Evolutionary conservation across 192 early-diverging fungal species (phyloP), one percentile per base, ranked within the genome.

Genomic region (Backusella luteola): DNA sequence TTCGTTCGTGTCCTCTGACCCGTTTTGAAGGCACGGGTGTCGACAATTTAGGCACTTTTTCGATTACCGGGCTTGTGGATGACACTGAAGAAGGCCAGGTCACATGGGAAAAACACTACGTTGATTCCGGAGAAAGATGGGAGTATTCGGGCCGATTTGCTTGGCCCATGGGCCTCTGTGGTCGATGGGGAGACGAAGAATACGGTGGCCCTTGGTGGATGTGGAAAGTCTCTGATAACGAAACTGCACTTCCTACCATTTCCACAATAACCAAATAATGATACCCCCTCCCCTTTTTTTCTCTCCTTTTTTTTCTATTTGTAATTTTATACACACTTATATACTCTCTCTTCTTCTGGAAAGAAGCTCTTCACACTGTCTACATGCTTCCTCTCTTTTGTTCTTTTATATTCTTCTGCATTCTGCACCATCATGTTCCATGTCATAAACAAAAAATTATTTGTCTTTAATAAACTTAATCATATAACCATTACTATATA

Each of bases 191-290:
- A 12, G 81, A 79, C 69, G 81, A 79, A 74, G 77, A 77, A 39
- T 79, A 79, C n/a, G 81, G 81, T 29, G 81, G 81, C 46, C 81
- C 81, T 34, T 83, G 77, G 77, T 83, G 81, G 81, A 71, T 79
- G 67, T 83, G 81, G 81, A 79, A 79, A 70, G 46, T 71, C 8
- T 49, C 76, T n/a, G 7, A 69, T 38, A 69, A 69, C 21, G 68
- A 69, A 69, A 23, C 68, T 11, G 38, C 38, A 23, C 21, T 69
- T 41, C 34, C 68, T 69, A 39, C 38, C 21, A 69, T 38, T 21
- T 68, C 67, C 21, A 39, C 36, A 21, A 35, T 36, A 38, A 69
- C 32, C 11, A 69, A 69, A 69, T 23, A 21, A 69, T 38, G 9
- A 69, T 68, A 68, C 67, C 34, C 67, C 6, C 34, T 39, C 38